Evolutionary conservation across 169 alveolate genomes (phyloP), one percentile per base, ranked within the genome.

Genomic region (Eimeria maxima): DNA sequence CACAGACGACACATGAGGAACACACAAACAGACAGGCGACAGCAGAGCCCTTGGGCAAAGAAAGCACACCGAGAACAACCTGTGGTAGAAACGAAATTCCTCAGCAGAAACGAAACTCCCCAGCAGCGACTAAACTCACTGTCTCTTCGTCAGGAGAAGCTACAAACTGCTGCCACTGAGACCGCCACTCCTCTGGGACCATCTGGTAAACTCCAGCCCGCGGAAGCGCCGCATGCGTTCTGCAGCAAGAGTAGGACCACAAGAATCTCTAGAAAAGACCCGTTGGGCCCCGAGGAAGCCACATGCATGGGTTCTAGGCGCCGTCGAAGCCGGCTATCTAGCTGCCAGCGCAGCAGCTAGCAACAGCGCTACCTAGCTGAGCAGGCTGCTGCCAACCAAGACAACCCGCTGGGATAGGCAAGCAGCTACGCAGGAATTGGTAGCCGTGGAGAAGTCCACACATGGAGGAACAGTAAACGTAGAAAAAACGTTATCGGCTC

Each of bases 141-240:
- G 87, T 60, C 60, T 74, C 90, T 55, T 53, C 91, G 55, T 76
- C 90, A 14, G 78, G 47, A 50, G 95, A 91, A 20, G 74, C 78
- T 44, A 74, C 91, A 83, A 74, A 91, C 33, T 81, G 74, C 78
- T 74, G 92, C 95, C 95, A 91, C 91, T 91, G 95, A 10, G 76
- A 63, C 16, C 91, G 95, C 95, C 95, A 91, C 5, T 14, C 91
- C 60, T 84, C 88, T 7, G 90, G 87, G 38, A 91, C 95, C 38
- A 91, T 55, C 67, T 74, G 88, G 71, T 74, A 91, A 50, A 81
- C 38, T 27, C 95, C 95, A 38, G 57, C 47, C 50, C 87, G 76
- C 53, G 95, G 95, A 44, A 74, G 84, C 63, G 91, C 73, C n/a
- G 91, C 74, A 27, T 81, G 78, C 74, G 24, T 29, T n/a, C 95